Base-by-base conservation (phyloP, 768 basidiomycete genomes). In the Auricularia cornea region DNA sequence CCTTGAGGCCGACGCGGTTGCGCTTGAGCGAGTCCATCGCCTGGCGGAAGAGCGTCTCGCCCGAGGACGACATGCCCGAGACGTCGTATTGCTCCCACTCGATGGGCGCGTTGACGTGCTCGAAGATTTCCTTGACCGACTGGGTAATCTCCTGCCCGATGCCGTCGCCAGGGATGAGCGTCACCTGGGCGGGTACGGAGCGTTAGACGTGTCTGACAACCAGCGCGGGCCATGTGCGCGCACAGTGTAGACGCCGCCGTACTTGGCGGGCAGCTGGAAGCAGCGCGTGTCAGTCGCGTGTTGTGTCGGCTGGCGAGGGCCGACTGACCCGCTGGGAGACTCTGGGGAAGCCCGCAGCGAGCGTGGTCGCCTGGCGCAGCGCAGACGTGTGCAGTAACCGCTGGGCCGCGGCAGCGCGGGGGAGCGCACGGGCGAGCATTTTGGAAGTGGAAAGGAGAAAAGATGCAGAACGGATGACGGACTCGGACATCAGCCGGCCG, bases 1-100 rank as follows among this genome's bases (percentile, higher is more conserved):
- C 97, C 82, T 99, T 99, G 70, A 99, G 84, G 66, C 97, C 97
- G 61, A 99, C 97, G 73, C 92, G 85, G 83, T 98, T 98, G 68
- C 96, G 85, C 80, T 93, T 92, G 80, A 99, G 80, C 73, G 90
- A 93, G 75, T 98, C 95, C 93, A 98, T 94, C 65, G 96, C 94
- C 79, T 92, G 86, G 77, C 89, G 94, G 84, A 99, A 98, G 69
- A 98, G 85, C 59, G 86, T 90, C 75, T 98, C 97, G 68, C 94
- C 94, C 59, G 90, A 82, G 41, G 90, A 91, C 40, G 95, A 96
- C 83, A 95, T 87, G 64, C 97, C 97, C 44, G 94, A 96, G 67
- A 99, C 94, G 72, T 98, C 85, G 78, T 95, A 98, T 75, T 98
- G 94, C 72, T 98, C 95, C 92, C 93, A 97, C 74, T 98, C 93